Base-by-base conservation (phyloP, 163 green algal genomes). In the Chloroidium sp. region DNA sequence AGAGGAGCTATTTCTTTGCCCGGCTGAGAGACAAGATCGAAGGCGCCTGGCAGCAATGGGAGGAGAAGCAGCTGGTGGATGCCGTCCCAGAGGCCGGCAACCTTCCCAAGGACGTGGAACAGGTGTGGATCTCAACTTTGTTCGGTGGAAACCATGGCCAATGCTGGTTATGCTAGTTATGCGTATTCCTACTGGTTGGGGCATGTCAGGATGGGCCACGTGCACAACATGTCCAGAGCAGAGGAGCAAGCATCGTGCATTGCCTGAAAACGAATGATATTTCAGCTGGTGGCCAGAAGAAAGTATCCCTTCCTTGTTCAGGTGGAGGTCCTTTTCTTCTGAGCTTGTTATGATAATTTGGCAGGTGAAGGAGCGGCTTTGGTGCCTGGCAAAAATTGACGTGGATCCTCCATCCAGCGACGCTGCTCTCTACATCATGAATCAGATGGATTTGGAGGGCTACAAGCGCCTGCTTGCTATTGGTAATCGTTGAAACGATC, bases 381-480 rank as follows among this genome's bases (percentile, higher is more conserved):
- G 76, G 62, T 6, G 75, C 14, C 69, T 81, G n/a, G 87, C 77
- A 60, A 74, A 69, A 0, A 59, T 68, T 72, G 87, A 93, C 76
- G 87, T 91, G 14, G 83, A 87, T 67, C 89, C 89, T 1, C 85
- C 85, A 1, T 77, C 84, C 69, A 77, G 60, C 58, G 36, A 69
- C 1, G 78, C 68, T 1, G 83, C 83, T 8, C 3, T 64, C 8
- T 92, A 86, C 82, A 84, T 92, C 14, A 74, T 80, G 2, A 62
- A 86, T 4, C 58, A 82, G 8, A 89, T 92, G 85, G 74, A 76
- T 3, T 69, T 81, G 1, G 80, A 87, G 68, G 89, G 88, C n/a
- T 93, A 93, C 80, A 82, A 78, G 1, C 86, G 91, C 78, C 78
- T 90, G 74, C 80, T 88, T 72, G 83, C 85, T 74, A 81, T 89